Conservation (phyloP, 495 filamentous ascomycete genomes). For the Podospora fimiseda region DNA sequence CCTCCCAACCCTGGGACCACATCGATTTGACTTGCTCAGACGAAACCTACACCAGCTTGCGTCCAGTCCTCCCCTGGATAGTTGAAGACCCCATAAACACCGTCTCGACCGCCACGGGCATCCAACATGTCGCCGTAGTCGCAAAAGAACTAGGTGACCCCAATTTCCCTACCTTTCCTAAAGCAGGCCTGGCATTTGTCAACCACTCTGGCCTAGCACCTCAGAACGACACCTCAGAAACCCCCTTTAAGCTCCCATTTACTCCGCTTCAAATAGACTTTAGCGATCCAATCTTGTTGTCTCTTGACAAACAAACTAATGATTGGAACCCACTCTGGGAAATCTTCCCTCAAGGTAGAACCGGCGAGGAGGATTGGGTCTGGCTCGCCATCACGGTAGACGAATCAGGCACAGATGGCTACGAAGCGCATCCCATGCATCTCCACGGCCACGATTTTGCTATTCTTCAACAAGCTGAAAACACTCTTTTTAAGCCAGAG, state of each 20-base stretch:
- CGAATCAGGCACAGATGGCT: too few relatives aligned
- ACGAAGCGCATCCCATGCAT: too few relatives aligned
- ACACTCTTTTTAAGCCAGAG: conserved; percentile 23
- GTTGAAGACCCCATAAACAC: conserved; percentile 12
- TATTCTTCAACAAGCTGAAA: conserved; percentile 42
- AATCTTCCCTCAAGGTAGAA: conserved; percentile 5
- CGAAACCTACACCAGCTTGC: conserved; percentile 16
- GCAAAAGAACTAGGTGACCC: not conserved
- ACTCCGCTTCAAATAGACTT: conserved; percentile 14
- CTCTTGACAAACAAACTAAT: conserved; percentile 3
- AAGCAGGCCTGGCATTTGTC: not conserved
- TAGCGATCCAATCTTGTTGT: conserved; percentile 11
- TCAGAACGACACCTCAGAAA: too few relatives aligned
- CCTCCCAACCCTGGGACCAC: conserved; percentile 14
- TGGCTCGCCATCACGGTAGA: conserved; percentile 28
- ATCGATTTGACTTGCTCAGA: conserved; percentile 13
- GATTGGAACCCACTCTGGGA: conserved; percentile 8
- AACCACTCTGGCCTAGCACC: not conserved
- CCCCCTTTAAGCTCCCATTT: too few relatives aligned
- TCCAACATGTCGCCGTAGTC: not conserved
- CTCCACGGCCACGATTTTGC: conserved; percentile 56
- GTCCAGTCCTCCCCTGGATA: conserved; percentile 19
- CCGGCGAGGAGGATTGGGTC: conserved; percentile 11
- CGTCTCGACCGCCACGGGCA: not conserved
- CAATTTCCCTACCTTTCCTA: not conserved